Percentiles rank a stretch among this genome's conserved stretches.
Conservation (phyloP, 345 rosid species). For the Luvunga scandens region DNA sequence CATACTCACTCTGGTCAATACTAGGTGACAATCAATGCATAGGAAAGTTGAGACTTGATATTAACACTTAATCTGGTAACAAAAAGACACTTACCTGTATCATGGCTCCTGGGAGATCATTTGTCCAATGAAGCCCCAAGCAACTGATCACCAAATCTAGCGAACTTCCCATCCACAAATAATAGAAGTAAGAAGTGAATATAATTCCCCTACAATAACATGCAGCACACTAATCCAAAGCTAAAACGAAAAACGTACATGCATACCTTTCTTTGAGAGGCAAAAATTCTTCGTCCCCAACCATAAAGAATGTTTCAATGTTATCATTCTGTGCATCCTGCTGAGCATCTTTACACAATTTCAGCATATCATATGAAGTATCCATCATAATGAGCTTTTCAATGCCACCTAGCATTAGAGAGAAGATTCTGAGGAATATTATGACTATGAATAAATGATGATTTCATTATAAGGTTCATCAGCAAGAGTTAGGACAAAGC, state of each 20-base stretch:
- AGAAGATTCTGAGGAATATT: neutral
- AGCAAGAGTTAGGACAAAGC: neutral
- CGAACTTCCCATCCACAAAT: conserved; percentile 55
- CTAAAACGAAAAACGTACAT: neutral
- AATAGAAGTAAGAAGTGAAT: conserved; percentile 17
- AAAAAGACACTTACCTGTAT: conserved; percentile 57
- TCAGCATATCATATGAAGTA: conserved; percentile 79
- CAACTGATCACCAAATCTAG: conserved; percentile 87
- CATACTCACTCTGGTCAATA: neutral
- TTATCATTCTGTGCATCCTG: conserved; percentile 30
- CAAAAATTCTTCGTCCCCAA: conserved; percentile 91
- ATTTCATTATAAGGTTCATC: neutral
- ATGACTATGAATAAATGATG: neutral
- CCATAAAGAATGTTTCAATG: conserved; percentile 64
- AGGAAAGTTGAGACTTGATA: neutral
- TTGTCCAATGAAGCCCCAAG: conserved; percentile 98
- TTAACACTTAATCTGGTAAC: neutral
- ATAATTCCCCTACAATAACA: neutral
- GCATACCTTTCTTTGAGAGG: conserved; percentile 80
- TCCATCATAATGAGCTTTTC: conserved; percentile 94
- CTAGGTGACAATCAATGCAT: neutral
- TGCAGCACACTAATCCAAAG: neutral
- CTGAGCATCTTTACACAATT: conserved; percentile 54
- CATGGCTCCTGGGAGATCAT: conserved; percentile 99
- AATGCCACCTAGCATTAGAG: conserved; percentile 58